Conservation (phyloP, 306 rosid genomes). For the Arachis stenosperma region DNA sequence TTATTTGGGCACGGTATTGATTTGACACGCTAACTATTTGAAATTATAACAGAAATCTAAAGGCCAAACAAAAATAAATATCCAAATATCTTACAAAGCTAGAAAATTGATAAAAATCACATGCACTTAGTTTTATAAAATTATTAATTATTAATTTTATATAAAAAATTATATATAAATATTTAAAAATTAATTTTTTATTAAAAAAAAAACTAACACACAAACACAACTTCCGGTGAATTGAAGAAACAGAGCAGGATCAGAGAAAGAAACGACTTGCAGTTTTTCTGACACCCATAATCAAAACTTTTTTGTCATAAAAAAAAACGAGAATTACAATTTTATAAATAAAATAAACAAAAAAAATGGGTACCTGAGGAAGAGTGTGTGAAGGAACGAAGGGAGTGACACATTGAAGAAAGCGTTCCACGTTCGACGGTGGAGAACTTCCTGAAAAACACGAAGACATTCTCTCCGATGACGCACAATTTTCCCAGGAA, state of each 20-base stretch:
- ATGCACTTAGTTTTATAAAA: too few relatives aligned
- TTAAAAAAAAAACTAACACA: neutral
- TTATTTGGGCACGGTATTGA: too few relatives aligned
- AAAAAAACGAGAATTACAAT: neutral
- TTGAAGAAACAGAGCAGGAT: neutral
- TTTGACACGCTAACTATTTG: too few relatives aligned
- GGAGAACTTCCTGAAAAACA: constrained; percentile 34
- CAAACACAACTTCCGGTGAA: constrained; percentile 12
- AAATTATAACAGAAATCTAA: too few relatives aligned
- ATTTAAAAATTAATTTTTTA: too few relatives aligned
- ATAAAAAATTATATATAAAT: too few relatives aligned
- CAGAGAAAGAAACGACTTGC: constrained; percentile 13
- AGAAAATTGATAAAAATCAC: too few relatives aligned
- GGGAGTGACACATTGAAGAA: constrained; percentile 75
- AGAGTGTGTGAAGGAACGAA: constrained; percentile 55
- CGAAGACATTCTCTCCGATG: constrained; percentile 43
- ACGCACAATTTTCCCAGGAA: constrained; percentile 16
- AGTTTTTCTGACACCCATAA: neutral
- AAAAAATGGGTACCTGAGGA: constrained; percentile 52
- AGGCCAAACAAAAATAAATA: too few relatives aligned
- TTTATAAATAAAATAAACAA: neutral
- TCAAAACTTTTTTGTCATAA: neutral
- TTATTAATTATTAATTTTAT: too few relatives aligned
- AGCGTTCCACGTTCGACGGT: constrained; percentile 58
- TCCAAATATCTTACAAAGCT: too few relatives aligned